Base-by-base conservation (phyloP, 2,329 filamentous ascomycete genomes). In the Arthrobotrys sphaeroides region DNA sequence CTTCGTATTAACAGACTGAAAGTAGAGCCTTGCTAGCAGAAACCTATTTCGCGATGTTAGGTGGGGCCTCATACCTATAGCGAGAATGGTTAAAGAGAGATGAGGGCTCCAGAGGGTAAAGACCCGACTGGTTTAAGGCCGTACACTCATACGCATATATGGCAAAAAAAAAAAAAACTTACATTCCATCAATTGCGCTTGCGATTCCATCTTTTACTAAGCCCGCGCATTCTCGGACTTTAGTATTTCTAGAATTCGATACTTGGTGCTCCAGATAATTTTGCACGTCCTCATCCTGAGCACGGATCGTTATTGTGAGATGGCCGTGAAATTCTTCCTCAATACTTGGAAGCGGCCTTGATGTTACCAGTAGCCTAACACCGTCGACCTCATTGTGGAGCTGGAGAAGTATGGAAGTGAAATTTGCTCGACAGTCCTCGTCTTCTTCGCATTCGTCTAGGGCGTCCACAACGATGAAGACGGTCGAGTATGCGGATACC, bases 111-210 rank as follows among this genome's bases (percentile, higher is more conserved):
- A n/a, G n/a, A n/a, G n/a, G n/a, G n/a, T n/a, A n/a, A n/a, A n/a
- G n/a, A n/a, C n/a, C n/a, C n/a, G n/a, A n/a, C n/a, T n/a, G n/a
- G n/a, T n/a, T n/a, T n/a, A n/a, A n/a, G n/a, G n/a, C n/a, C n/a
- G n/a, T n/a, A n/a, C n/a, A n/a, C n/a, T n/a, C n/a, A n/a, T n/a
- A n/a, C n/a, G 10, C 28, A 33, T 33, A 33, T 33, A 43, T 43
- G n/a, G n/a, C n/a, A n/a, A n/a, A n/a, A n/a, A n/a, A 43, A 49
- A 24, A 24, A 20, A 22, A 38, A 26, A 65, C 61, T 57, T 59
- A 67, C 62, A 57, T 47, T 45, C 62, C 62, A 13, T 38, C 24
- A 2, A 67, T 49, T 1, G 26, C n/a, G 5, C 26, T 31, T 2
- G n/a, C n/a, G 1, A 67, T 67, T 5, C 10, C 12, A 0, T 13